Base-by-base conservation (phyloP, 345 rosid species). In the Barbarea vulgaris region DNA sequence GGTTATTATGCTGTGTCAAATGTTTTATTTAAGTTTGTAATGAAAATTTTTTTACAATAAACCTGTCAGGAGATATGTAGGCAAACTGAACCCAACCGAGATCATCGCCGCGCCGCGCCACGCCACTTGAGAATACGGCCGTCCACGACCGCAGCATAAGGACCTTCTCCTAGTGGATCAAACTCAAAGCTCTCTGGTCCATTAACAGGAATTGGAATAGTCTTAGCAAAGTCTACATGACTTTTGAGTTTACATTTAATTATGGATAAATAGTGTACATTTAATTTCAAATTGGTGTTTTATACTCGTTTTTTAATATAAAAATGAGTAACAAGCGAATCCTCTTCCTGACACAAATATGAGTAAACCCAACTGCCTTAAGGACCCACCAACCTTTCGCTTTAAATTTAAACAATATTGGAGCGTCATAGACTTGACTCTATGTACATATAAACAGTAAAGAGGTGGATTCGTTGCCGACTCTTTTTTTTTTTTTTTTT, bases 51-150 rank as follows among this genome's bases (percentile, higher is more conserved):
- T n/a, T n/a, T n/a, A n/a, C n/a, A 27, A 80, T 3, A 27, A 80
- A 85, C 92, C 92, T 86, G 37, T 53, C 72, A 57, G 88, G 69
- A 46, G 87, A 69, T 31, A 87, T 80, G 79, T 80, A 51, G 1
- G 96, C 89, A 47, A 90, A 88, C 17, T 87, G 84, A 13, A 76
- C 75, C 96, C 91, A 89, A 6, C 89, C 84, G 10, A 65, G 76
- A 13, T 22, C 75, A 46, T 54, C 70, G 3, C 79, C 79, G 14
- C 51, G 70, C n/a, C n/a, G n/a, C n/a, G n/a, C n/a, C n/a, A n/a
- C n/a, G n/a, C 82, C 82, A 79, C 67, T 79, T 79, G 48, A 79
- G 76, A 19, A 79, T 24, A 62, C 82, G 75, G 3, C 82, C 82
- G 44, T 74, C 79, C 3, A 69, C 70, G 25, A 63, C 72, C 0